phyloP scores from a whole-genome alignment of 192 early-diverging fungal genomes.

The Jimgerdemannia flammicorona region DNA sequence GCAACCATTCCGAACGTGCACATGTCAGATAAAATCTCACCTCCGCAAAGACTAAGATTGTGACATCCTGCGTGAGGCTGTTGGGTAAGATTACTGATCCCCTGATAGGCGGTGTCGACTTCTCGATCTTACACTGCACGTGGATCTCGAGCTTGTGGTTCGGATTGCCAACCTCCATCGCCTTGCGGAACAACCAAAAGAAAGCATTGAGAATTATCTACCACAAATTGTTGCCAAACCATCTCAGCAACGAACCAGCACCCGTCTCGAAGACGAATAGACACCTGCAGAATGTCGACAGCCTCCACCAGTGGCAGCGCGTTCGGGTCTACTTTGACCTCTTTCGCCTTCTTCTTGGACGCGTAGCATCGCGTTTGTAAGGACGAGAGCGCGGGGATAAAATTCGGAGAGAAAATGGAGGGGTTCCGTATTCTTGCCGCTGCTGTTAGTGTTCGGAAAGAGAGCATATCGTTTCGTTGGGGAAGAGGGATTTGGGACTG shows the following conservation, averaged over 20 bases:
- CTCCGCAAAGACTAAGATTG: conserved; percentile 84
- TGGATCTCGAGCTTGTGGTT: conserved; percentile 62
- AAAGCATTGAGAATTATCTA: background rate
- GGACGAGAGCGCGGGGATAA: background rate
- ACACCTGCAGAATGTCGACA: background rate
- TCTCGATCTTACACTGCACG: conserved; percentile 68
- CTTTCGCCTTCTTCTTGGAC: background rate
- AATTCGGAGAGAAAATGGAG: background rate
- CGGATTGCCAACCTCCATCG: conserved; percentile 66
- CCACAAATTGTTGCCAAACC: background rate
- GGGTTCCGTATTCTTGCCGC: background rate
- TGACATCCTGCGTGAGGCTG: conserved; percentile 49
- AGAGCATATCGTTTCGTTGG: background rate
- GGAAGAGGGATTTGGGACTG: no score
- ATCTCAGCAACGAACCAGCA: background rate
- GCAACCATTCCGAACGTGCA: background rate
- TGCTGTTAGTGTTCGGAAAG: background rate
- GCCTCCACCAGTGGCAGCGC: background rate
- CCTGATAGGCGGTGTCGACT: conserved; percentile 76
- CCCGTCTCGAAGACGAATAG: background rate
- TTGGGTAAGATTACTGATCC: conserved; percentile 74
- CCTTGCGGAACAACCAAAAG: conserved; percentile 22
- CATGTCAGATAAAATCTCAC: conserved; percentile 18
- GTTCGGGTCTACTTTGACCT: background rate
- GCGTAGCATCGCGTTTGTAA: background rate